Base-by-base conservation (phyloP, 345 rosid species). In the Citrus cavaleriei region DNA sequence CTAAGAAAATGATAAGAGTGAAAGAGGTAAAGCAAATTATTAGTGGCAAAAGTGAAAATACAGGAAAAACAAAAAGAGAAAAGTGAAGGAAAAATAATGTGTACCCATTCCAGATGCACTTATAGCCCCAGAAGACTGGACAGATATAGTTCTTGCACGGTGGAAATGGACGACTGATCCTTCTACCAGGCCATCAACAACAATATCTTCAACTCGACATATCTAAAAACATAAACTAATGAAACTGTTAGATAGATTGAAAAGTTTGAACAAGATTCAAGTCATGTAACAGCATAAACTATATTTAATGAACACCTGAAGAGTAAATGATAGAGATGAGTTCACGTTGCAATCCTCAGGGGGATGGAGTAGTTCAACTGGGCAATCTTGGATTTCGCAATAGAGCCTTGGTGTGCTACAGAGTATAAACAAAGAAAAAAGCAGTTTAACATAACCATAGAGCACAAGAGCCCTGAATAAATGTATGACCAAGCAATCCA, bases 271-370 rank as follows among this genome's bases (percentile, higher is more conserved):
- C 40, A 77, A 38, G 59, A 59, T 74, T 70, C 30, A 75, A 84
- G 76, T 28, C 66, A 32, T 37, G 51, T 37, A 75, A 78, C 38
- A 73, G 57, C 25, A 75, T 30, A 73, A 78, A 37, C 62, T 32
- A 35, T 70, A 74, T 72, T 66, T 46, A 77, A 37, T 76, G 74
- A 82, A 73, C 82, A 95, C 98, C 98, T 97, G 99, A 79, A 97
- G 96, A 30, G 99, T 97, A 84, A 97, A 97, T 59, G 99, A 86
- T 74, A 97, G 85, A 72, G 99, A 93, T 37, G 98, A 80, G 87
- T 97, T 97, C 86, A 97, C 98, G 84, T 91, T 97, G 96, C 99
- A 97, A 85, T 97, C 99, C 83, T 97, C 99, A 82, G 99, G 99
- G 8, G 99, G 99, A 78, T 82, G 87, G 59, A 97, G 88, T 24